A percentile compares a stretch with the other conserved stretches of the same genome.
phyloP scores from a whole-genome alignment of 2,329 filamentous ascomycete genomes.

The Colletotrichum lentis region DNA sequence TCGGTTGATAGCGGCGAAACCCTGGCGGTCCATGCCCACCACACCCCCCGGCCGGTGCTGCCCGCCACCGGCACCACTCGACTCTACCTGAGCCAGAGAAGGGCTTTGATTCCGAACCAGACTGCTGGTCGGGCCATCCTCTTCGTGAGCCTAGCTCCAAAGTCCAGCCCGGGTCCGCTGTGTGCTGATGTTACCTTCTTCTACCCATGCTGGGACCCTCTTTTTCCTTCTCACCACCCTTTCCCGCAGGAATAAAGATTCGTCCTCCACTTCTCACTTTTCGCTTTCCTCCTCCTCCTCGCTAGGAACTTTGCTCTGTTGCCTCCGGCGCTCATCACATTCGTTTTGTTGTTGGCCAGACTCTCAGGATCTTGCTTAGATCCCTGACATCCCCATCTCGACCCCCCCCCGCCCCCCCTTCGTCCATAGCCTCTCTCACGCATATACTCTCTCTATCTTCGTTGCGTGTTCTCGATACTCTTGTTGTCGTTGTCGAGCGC shows the following conservation, averaged over 20 bases:
- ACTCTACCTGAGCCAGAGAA: constrained; percentile 26
- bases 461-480: constrained; percentile 15
- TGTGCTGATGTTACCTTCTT: constrained; percentile 30
- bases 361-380: constrained; percentile 33
- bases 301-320: constrained; percentile 34
- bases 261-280: constrained; percentile 30
- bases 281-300: constrained; percentile 22
- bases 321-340: constrained; percentile 37
- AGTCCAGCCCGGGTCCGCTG: constrained; percentile 27
- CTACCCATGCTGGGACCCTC: constrained; percentile 34
- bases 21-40: constrained; percentile 24
- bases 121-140: constrained; percentile 29
- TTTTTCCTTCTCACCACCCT: constrained; percentile 24
- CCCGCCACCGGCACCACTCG: neutral
- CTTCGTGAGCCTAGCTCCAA: constrained; percentile 34
- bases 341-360: constrained; percentile 36
- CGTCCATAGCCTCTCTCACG: constrained; percentile 19
- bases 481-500: constrained; percentile 16
- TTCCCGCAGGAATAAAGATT: constrained; percentile 32
- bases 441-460: constrained; percentile 20
- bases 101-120: constrained; percentile 32
- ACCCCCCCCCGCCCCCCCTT: neutral
- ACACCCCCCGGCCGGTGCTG: constrained; percentile 13
- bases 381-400: constrained; percentile 19
- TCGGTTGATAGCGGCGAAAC: neutral